Percentiles rank a stretch among this genome's conserved stretches.
Evolutionary conservation across 257 asterid genomes (phyloP).

Genomic region (Ehretia macrophylla): DNA sequence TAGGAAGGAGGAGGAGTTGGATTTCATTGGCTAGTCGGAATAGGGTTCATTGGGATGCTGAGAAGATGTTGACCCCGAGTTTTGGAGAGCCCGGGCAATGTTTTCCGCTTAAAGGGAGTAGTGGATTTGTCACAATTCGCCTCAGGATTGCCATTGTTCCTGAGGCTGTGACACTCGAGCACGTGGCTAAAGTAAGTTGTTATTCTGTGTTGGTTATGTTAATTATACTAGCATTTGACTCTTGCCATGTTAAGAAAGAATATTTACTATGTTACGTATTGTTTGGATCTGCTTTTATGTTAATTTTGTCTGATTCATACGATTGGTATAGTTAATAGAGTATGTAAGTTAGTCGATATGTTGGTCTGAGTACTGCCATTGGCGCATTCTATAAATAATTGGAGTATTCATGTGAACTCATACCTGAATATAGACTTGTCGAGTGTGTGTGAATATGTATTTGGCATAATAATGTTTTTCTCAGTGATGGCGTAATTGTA

Average conservation of each 20-base stretch:
- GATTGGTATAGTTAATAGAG: too few species aligned
- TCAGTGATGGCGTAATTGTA: too few species aligned
- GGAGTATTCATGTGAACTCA: too few species aligned
- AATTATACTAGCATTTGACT: not conserved
- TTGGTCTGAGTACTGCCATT: too few species aligned
- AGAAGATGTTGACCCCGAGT: slow-evolving; percentile 78
- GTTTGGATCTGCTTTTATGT: not conserved
- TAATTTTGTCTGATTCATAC: too few species aligned
- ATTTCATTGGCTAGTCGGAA: slow-evolving; percentile 8
- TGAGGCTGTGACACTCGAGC: slow-evolving; percentile 82
- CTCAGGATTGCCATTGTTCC: slow-evolving; percentile 69
- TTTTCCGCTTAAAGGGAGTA: slow-evolving; percentile 65
- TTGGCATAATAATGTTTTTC: too few species aligned
- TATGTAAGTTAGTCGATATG: too few species aligned
- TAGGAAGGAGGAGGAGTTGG: slow-evolving; percentile 15
- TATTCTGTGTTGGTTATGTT: slow-evolving; percentile 8
- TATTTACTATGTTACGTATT: too few species aligned
- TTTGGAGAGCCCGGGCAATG: slow-evolving; percentile 98
- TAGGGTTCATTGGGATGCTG: slow-evolving; percentile 35
- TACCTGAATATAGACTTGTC: too few species aligned
- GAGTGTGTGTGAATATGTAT: too few species aligned
- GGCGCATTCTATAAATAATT: too few species aligned
- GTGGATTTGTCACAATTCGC: slow-evolving; percentile 65
- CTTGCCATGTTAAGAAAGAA: not conserved
- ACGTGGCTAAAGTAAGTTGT: slow-evolving; percentile 62